Evolutionary conservation across 345 rosid species (phyloP), one percentile per base, ranked within the genome.

Genomic region (Lumnitzera littorea): DNA sequence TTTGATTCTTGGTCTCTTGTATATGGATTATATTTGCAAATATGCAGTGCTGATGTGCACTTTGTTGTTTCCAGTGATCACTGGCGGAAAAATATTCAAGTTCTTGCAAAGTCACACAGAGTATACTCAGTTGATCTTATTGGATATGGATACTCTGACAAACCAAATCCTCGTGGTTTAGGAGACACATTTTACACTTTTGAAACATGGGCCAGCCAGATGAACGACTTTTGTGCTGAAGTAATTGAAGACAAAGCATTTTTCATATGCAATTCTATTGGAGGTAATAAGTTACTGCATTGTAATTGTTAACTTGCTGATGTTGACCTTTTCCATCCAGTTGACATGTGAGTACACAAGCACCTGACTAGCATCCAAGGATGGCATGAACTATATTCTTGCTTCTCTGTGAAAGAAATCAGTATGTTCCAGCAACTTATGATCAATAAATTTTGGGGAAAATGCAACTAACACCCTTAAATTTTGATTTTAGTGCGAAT

Each of bases 61-160:
- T 29, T 43, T 58, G 47, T 70, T 51, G 20, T 50, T 25, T 57
- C 57, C 77, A 91, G 92, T 78, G 88, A 85, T 46, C 95, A 91
- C 53, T 86, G 96, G 98, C 81, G 95, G 64, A 88, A 91, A 75
- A 91, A 86, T 31, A 80, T 86, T 56, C 86, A 84, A 2, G 67
- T 89, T 70, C 95, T 91, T 48, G 96, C 89, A 55, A 87, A 76
- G 59, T 78, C 84, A 23, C 82, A 82, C 62, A 76, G 89, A 25
- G 96, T 88, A 8, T 92, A 75, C 57, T 70, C 96, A 50, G 82
- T 92, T 36, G 98, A 92, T 72, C 91, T 92, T 46, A 84, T 92
- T 63, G 96, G 96, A 46, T 92, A 92, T 63, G 98, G 98, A 68
- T 87, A 85, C 82, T 89, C 94, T 0, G 91, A 87, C 72, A 91